Evolutionary conservation across 805 yeast genomes (phyloP).

Genomic region (Blastobotrys terrestris): DNA sequence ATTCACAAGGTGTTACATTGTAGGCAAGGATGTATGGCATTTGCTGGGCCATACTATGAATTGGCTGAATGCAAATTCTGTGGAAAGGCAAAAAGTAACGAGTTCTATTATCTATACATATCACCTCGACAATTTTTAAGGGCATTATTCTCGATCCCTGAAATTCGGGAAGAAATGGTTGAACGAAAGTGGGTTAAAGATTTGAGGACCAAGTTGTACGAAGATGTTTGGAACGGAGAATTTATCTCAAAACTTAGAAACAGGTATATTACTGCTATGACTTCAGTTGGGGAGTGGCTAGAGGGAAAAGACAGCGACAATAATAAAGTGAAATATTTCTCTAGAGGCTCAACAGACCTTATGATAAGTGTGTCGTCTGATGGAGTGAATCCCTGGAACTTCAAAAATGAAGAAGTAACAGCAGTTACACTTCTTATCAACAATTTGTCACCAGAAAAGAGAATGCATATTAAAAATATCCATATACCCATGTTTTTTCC

Average conservation of each 20-base stretch:
- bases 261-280: too few species aligned
- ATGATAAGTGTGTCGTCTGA: not conserved
- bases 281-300: not conserved
- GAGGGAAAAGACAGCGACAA: too few species aligned
- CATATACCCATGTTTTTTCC: not conserved
- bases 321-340: not conserved
- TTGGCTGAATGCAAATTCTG: not conserved
- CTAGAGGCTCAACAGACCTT: not conserved
- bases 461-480: not conserved
- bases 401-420: not conserved
- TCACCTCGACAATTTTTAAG: not conserved
- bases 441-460: not conserved
- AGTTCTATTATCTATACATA: not conserved
- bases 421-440: not conserved
- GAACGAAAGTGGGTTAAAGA: not conserved
- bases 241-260: not conserved
- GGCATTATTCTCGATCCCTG: not conserved
- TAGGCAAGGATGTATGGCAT: not conserved
- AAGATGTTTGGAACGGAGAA: not conserved
- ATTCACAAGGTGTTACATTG: not conserved
- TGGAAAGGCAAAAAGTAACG: not conserved
- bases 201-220: not conserved
- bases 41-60: not conserved
- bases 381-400: not conserved
- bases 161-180: not conserved